Evolutionary conservation across 306 rosid species (phyloP).

Genomic region (Corylus americana): DNA sequence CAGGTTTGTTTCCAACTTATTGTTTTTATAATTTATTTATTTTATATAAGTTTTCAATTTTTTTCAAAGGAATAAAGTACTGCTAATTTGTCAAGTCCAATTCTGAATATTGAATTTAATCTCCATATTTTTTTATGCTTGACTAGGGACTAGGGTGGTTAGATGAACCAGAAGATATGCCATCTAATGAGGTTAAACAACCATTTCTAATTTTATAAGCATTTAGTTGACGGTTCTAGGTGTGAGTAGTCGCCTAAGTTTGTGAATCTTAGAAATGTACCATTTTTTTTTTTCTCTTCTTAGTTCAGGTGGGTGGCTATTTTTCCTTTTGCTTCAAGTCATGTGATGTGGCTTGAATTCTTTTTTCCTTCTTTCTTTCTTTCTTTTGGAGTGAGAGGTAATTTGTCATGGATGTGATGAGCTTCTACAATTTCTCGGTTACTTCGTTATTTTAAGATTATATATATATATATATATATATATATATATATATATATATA

Average conservation of each 20-base stretch:
- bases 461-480: background rate
- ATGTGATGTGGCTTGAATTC: background rate
- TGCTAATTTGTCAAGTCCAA: background rate
- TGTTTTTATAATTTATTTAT: background rate
- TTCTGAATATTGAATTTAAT: background rate
- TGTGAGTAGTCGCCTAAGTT: background rate
- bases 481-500: background rate
- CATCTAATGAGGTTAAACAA: background rate
- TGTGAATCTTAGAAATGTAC: background rate
- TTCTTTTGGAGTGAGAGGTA: slow-evolving; percentile 1
- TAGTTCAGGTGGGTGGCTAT: background rate
- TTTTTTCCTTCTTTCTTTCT: background rate
- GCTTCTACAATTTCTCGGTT: slow-evolving; percentile 9
- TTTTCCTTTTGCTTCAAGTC: background rate
- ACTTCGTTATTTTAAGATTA: slow-evolving; percentile 3
- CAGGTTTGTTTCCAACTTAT: slow-evolving; percentile 57
- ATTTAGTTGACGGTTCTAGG: background rate
- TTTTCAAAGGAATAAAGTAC: background rate
- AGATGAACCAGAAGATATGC: background rate
- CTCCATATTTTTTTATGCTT: background rate
- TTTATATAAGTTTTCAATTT: background rate
- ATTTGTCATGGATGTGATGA: slow-evolving; percentile 12
- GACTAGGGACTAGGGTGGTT: background rate
- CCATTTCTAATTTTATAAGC: background rate
- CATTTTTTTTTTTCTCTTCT: background rate